These are phyloP conservation scores for Monilinia fructigena DNA, from an alignment of 2,329 filamentous ascomycete species.

Conservation along the genomic window DNA sequence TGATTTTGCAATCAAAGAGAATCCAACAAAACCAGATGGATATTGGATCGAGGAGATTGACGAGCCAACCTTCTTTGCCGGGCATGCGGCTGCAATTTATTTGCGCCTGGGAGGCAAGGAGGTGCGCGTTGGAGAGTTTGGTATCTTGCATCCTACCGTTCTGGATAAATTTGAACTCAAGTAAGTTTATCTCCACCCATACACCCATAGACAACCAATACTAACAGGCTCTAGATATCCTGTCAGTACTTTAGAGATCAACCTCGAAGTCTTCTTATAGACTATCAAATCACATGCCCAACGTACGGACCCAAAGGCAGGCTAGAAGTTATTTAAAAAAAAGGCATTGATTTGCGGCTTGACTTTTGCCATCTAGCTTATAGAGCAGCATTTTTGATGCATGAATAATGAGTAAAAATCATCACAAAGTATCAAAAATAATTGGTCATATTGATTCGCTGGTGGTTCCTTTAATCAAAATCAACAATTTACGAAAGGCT, in stretches of 20 bases:
- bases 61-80: slow-evolving; percentile 87
- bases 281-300: slow-evolving; percentile 24
- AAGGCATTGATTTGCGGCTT: slow-evolving; percentile 6
- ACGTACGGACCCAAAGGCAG: not conserved
- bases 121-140: slow-evolving; percentile 80
- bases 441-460: not conserved
- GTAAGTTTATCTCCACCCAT: slow-evolving; percentile 46
- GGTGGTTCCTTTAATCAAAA: slow-evolving; percentile 1
- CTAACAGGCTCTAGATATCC: slow-evolving; percentile 62
- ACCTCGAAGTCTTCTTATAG: slow-evolving; percentile 88
- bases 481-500: not conserved
- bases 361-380: slow-evolving; percentile 5
- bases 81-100: slow-evolving; percentile 83
- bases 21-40: slow-evolving; percentile 61
- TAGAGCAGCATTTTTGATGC: slow-evolving; percentile 31
- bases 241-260: slow-evolving; percentile 90
- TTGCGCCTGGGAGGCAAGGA: slow-evolving; percentile 73
- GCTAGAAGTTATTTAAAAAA: not conserved
- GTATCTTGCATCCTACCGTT: slow-evolving; percentile 89
- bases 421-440: slow-evolving; percentile 8
- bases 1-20: slow-evolving; percentile 53
- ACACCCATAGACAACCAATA: not conserved
- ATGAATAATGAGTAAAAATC: slow-evolving; percentile 26
- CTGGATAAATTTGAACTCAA: slow-evolving; percentile 90
- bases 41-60: slow-evolving; percentile 96